Base-by-base conservation (phyloP, 2,329 filamentous ascomycete species). In the Hymenoscyphus scutula region DNA sequence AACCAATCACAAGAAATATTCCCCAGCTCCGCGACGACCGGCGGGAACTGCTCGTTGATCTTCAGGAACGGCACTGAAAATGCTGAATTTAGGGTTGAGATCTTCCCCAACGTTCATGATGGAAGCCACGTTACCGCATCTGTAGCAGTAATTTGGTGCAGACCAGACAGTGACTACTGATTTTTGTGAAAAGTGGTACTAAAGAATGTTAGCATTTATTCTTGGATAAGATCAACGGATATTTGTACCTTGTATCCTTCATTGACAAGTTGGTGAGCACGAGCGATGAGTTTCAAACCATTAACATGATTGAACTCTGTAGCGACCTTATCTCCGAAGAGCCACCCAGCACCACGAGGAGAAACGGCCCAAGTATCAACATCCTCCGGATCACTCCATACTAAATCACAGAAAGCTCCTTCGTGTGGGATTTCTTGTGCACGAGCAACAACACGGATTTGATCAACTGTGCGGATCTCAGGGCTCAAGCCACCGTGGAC, bases 131-230 rank as follows among this genome's bases (percentile, higher is more conserved):
- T 81, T 85, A 57, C 78, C 78, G 64, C 78, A 80, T 55, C 78
- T 75, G 66, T 79, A 79, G 69, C 78, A 79, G 70, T 80, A 80
- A 64, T 80, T 80, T 17, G 78, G 78, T 25, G 78, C 78, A 27
- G 77, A 79, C 83, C 87, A 90, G 27, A 90, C 87, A 1, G 87
- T 90, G 19, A 97, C 93, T 51, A 97, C 93, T 13, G 96, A 96
- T 78, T 95, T 94, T 75, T 97, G 91, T 60, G 89, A 84, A 78
- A 98, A 98, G 75, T 98, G 94, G 76, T 96, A 98, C 85, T 91
- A 62, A 37, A 58, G 6, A 34, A 30, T 32, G 65, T 79, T 70
- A 79, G 73, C 10, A 17, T 5, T 19, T 65, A 61, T 15, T 61
- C 19, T 51, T 51, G 54, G 27, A 6, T 32, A 7, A 38, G 37